Evolutionary conservation across 1,284 basidiomycete species (phyloP).

Genomic region (Cryptococcus deneoformans): DNA sequence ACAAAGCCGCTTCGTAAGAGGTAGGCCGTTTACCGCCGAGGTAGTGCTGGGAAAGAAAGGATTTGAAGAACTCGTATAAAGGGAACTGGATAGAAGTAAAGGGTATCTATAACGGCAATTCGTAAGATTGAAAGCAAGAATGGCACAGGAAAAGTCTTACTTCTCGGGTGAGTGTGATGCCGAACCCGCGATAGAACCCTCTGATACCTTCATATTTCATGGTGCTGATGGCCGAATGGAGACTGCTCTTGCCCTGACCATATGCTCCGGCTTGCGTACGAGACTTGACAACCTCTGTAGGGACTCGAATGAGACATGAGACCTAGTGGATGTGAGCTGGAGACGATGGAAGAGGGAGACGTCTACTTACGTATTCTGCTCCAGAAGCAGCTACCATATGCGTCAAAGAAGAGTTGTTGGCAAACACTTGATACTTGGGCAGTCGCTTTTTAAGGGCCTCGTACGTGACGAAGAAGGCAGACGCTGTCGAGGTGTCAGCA

Average conservation of each 20-base stretch:
- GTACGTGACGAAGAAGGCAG: constrained; percentile 93
- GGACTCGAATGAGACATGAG: constrained; percentile 89
- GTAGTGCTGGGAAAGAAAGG: constrained; percentile 54
- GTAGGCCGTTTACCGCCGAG: constrained; percentile 57
- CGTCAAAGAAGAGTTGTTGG: constrained; percentile 63
- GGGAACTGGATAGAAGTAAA: constrained; percentile 99
- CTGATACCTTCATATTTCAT: constrained; percentile 60
- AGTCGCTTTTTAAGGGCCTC: constrained; percentile 77
- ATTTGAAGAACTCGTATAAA: constrained; percentile 86
- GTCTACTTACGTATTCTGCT: constrained; percentile 68
- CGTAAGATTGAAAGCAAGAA: background rate
- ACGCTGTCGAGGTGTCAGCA: constrained; percentile 57
- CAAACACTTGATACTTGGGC: constrained; percentile 52
- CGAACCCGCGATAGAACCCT: constrained; percentile 78
- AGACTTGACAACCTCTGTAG: constrained; percentile 91
- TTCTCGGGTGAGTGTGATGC: constrained; percentile 73
- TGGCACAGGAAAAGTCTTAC: constrained; percentile 46
- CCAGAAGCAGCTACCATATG: constrained; percentile 78
- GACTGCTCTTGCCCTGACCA: constrained; percentile 50
- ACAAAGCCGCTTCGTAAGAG: constrained; percentile 82
- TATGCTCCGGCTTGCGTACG: constrained; percentile 73
- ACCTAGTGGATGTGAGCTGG: constrained; percentile 55
- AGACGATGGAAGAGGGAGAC: background rate
- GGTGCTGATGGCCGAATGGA: constrained; percentile 52
- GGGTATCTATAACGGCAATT: constrained; percentile 64